phyloP scores from a whole-genome alignment of 2,329 filamentous ascomycete genomes.

The Neofusicoccum umdonicola region DNA sequence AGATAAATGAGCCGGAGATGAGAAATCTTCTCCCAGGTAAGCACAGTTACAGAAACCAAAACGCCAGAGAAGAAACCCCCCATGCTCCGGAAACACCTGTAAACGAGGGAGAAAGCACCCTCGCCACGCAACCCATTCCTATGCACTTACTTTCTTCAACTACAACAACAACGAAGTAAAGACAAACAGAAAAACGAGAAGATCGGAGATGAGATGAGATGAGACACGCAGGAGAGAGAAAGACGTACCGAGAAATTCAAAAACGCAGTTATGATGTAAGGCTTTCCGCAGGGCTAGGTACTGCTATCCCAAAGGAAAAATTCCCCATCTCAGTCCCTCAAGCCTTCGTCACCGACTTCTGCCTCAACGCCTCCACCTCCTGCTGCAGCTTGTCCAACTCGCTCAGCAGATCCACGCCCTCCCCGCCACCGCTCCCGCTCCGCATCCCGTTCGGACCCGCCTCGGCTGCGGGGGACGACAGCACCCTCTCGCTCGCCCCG shows the following conservation, averaged over 20 bases:
- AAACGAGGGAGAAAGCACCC: too few species aligned
- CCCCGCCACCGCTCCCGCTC: not conserved
- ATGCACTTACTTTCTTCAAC: not conserved
- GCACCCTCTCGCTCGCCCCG: slow-evolving; percentile 3
- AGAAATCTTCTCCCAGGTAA: too few species aligned
- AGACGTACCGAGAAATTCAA: too few species aligned
- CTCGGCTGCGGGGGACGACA: not conserved
- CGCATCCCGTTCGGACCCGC: not conserved
- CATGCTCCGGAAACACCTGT: too few species aligned
- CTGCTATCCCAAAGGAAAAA: not conserved
- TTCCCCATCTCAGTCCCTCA: not conserved
- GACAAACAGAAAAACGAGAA: not conserved
- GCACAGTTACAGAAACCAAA: too few species aligned
- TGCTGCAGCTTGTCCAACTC: slow-evolving; percentile 40
- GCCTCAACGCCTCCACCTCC: slow-evolving; percentile 38
- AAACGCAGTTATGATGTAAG: too few species aligned
- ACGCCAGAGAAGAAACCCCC: too few species aligned
- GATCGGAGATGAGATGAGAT: too few species aligned
- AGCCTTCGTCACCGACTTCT: slow-evolving; percentile 6
- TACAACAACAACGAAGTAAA: not conserved
- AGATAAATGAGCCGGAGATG: too few species aligned
- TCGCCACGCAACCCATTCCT: not conserved
- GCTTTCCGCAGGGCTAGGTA: too few species aligned
- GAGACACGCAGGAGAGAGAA: too few species aligned
- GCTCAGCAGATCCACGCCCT: slow-evolving; percentile 31